A percentile compares a stretch with the other conserved stretches of the same genome.
Evolutionary conservation across 108 stramenopile species (phyloP).

Genomic region (Parmales sp.): DNA sequence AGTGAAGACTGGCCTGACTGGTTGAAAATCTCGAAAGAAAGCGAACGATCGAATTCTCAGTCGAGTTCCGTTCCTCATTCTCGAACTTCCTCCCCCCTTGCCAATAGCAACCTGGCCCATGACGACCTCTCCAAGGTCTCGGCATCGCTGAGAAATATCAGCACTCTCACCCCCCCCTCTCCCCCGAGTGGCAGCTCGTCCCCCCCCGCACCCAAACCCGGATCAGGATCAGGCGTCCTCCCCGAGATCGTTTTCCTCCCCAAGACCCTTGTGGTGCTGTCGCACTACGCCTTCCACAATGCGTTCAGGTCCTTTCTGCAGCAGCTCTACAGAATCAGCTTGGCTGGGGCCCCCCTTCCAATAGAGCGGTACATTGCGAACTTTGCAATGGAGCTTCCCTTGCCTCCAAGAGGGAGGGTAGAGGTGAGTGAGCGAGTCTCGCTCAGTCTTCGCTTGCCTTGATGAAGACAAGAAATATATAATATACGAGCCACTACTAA

Average conservation of each 20-base stretch:
- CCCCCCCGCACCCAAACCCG: not conserved
- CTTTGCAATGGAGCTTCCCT: conserved; percentile 65
- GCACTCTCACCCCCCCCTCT: not conserved
- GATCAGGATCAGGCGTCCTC: too few relatives aligned
- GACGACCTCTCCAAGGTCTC: too few relatives aligned
- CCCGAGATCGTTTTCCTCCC: conserved; percentile 49
- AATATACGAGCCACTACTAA: not conserved
- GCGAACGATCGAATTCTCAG: too few relatives aligned
- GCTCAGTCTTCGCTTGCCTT: not conserved
- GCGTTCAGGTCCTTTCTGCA: conserved; percentile 52
- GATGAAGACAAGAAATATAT: not conserved
- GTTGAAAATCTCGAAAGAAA: too few relatives aligned
- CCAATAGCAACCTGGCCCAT: too few relatives aligned
- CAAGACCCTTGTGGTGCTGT: conserved; percentile 68
- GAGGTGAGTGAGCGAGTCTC: conserved; percentile 15
- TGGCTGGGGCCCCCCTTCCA: conserved; percentile 64
- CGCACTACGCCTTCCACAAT: conserved; percentile 75
- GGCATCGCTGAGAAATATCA: too few relatives aligned
- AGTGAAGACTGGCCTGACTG: conserved; percentile 13
- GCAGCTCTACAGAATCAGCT: conserved; percentile 67
- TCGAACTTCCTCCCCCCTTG: too few relatives aligned
- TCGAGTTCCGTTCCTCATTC: too few relatives aligned
- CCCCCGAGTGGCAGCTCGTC: not conserved
- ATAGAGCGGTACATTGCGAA: conserved; percentile 81
- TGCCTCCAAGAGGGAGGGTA: conserved; percentile 66